Conservation (phyloP, 106 monocot genomes). For the Dioscorea alata region DNA sequence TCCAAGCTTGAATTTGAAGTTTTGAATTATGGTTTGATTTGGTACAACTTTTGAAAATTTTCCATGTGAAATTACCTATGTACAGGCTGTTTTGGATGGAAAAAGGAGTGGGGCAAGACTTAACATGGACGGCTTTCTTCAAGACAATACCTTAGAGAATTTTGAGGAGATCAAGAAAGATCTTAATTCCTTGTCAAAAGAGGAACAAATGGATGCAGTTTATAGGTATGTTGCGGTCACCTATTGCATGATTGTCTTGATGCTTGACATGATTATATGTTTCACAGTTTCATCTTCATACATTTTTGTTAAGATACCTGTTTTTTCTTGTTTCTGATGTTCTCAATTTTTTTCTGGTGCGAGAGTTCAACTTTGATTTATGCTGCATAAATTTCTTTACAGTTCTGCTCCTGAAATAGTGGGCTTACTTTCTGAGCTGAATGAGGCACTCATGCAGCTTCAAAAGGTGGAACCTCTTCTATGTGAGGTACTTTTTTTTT, state of each 20-base stretch:
- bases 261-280: too few species aligned
- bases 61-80: background rate
- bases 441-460: conserved; percentile 45
- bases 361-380: background rate
- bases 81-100: conserved; percentile 28
- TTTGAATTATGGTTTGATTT: too few species aligned
- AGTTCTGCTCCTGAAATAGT: conserved; percentile 92
- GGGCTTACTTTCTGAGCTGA: conserved; percentile 78
- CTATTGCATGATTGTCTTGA: too few species aligned
- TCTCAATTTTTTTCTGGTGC: too few species aligned
- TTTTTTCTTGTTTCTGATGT: background rate
- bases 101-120: conserved; percentile 3
- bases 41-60: too few species aligned
- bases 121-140: conserved; percentile 7
- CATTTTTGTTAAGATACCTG: too few species aligned
- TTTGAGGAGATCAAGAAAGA: conserved; percentile 62
- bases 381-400: conserved; percentile 10
- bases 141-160: conserved; percentile 16
- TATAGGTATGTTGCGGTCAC: conserved; percentile 40
- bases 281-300: too few species aligned
- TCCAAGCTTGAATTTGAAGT: too few species aligned
- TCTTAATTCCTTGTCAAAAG: conserved; percentile 54
- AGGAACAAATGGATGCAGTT: conserved; percentile 78
- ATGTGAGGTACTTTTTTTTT: conserved; percentile 36
- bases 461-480: conserved; percentile 24